phyloP scores from a whole-genome alignment of 2,329 filamentous ascomycete genomes.

The Teratosphaeria nubilosa region DNA sequence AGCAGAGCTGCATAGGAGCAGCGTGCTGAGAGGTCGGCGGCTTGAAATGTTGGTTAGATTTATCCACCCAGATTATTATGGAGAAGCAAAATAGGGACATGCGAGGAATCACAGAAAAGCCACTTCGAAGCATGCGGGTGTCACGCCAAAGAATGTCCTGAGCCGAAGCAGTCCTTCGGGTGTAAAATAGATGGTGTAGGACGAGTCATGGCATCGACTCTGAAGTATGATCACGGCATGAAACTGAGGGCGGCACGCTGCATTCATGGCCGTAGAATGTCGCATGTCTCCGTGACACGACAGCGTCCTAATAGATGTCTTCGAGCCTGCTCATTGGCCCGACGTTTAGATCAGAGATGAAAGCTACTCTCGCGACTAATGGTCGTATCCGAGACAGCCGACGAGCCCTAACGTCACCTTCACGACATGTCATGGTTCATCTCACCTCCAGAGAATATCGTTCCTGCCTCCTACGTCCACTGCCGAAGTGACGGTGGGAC shows the following conservation, averaged over 20 bases:
- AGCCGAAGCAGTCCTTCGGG: not conserved
- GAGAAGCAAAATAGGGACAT: not conserved
- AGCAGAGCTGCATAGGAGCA: constrained; percentile 15
- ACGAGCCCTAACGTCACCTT: not conserved
- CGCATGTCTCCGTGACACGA: too few species aligned
- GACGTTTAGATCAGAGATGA: too few species aligned
- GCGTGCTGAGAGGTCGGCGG: not conserved
- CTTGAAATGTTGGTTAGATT: not conserved
- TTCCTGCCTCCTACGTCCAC: not conserved
- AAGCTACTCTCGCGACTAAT: not conserved
- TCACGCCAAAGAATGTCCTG: not conserved
- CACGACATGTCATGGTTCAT: not conserved
- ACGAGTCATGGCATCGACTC: not conserved
- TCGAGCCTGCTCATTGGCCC: too few species aligned
- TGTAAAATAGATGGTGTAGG: not conserved
- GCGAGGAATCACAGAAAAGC: not conserved
- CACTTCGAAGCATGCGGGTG: not conserved
- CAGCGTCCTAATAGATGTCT: too few species aligned
- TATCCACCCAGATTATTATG: not conserved
- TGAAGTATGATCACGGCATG: not conserved
- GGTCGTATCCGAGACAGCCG: not conserved
- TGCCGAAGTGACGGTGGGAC: not conserved
- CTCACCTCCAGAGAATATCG: not conserved
- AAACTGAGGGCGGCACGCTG: not conserved
- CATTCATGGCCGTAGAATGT: too few species aligned